Percentiles rank a stretch among this genome's conserved stretches.
phyloP scores from a whole-genome alignment of 805 yeast genomes.

The Spathaspora hagerdaliae region DNA sequence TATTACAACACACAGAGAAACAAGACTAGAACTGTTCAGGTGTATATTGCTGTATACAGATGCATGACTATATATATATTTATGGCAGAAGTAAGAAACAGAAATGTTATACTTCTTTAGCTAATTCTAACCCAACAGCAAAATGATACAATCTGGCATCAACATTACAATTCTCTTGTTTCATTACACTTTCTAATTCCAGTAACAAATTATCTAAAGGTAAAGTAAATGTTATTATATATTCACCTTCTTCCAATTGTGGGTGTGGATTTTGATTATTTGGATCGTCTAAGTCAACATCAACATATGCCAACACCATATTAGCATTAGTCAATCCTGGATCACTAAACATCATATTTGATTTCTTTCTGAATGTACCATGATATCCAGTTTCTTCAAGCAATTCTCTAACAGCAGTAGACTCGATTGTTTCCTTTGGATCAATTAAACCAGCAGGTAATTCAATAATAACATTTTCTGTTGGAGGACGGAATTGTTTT shows the following conservation, averaged over 20 bases:
- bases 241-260: conserved; percentile 84
- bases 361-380: conserved; percentile 49
- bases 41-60: no score
- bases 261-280: conserved; percentile 69
- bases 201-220: conserved; percentile 58
- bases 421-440: conserved; percentile 69
- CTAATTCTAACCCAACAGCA: conserved; percentile 73
- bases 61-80: no score
- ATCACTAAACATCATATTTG: conserved; percentile 55
- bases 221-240: conserved; percentile 80
- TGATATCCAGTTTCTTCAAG: conserved; percentile 91
- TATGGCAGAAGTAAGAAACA: no score
- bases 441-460: conserved; percentile 95
- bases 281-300: conserved; percentile 64
- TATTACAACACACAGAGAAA: no score
- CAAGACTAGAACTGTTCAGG: no score
- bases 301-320: conserved; percentile 71
- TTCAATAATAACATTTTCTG: conserved; percentile 82
- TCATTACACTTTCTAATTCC: conserved; percentile 45
- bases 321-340: conserved; percentile 90
- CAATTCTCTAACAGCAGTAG: conserved; percentile 84
- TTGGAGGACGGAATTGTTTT: conserved; percentile 93
- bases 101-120: conserved; percentile 17
- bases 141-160: conserved; percentile 88
- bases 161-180: conserved; percentile 63